Conservation (phyloP, 169 alveolate species). For the Eimeria sp. region DNA sequence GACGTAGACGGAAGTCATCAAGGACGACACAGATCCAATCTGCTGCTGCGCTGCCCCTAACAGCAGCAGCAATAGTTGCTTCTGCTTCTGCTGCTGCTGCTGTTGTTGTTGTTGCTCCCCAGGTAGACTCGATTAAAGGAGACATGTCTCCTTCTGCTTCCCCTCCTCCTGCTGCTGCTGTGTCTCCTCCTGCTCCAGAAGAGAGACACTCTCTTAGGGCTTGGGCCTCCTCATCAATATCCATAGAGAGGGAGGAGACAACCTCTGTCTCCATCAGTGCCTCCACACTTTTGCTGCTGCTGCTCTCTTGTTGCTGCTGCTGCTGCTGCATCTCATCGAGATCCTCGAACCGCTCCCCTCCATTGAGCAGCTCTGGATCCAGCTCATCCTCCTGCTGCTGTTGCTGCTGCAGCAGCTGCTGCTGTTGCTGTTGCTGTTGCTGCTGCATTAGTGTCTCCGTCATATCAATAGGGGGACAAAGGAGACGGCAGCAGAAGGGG, state of each 20-base stretch:
- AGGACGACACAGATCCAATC: slow-evolving; percentile 39
- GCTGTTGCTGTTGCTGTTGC: slow-evolving; percentile 56
- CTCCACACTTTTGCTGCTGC: slow-evolving; percentile 24
- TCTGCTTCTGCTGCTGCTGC: not conserved
- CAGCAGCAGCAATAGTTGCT: slow-evolving; percentile 4
- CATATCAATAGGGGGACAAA: slow-evolving; percentile 37
- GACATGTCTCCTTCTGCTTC: not conserved
- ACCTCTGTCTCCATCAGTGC: not conserved
- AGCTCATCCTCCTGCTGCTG: slow-evolving; percentile 31
- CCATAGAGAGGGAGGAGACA: not conserved
- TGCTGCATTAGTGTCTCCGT: slow-evolving; percentile 16
- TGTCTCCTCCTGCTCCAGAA: not conserved
- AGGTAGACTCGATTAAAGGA: not conserved
- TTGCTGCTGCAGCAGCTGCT: not conserved
- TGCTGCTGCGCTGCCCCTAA: slow-evolving; percentile 50
- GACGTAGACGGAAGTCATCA: slow-evolving; percentile 38
- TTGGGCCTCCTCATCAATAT: slow-evolving; percentile 12
- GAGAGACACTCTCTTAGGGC: not conserved
- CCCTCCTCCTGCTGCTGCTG: not conserved
- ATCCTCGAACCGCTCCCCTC: not conserved
- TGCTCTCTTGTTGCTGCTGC: not conserved
- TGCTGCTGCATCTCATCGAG: too few species aligned
- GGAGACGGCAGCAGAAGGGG: not conserved
- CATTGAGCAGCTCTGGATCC: not conserved
- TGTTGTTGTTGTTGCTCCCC: too few species aligned